Evolutionary conservation across 805 yeast genomes (phyloP).

Genomic region (Schizosaccharomyces cryophilus): DNA sequence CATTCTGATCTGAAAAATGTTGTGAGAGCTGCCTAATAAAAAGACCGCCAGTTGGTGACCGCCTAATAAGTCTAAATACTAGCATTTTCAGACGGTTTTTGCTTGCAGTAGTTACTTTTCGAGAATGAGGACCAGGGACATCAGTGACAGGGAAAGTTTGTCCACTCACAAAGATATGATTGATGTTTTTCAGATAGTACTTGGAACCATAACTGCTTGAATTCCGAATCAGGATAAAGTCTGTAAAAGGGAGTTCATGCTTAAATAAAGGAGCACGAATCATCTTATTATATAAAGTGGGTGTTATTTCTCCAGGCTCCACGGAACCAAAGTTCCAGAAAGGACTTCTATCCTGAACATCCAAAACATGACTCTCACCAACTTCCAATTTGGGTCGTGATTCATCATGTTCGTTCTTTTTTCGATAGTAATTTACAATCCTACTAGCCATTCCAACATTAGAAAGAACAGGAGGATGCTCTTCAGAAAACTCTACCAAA

Average conservation of each 20-base stretch:
- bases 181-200: conserved; percentile 43
- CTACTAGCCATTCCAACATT: conserved; percentile 93
- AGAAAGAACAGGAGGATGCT: conserved; percentile 55
- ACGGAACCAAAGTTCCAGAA: conserved; percentile 97
- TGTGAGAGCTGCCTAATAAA: conserved; percentile 67
- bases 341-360: conserved; percentile 89
- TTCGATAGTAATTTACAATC: conserved; percentile 76
- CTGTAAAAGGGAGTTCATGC: conserved; percentile 58
- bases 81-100: conserved; percentile 83
- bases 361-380: conserved; percentile 88
- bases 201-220: conserved; percentile 43
- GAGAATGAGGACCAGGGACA: conserved; percentile 91
- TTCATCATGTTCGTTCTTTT: conserved; percentile 53
- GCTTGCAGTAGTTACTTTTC: conserved; percentile 81
- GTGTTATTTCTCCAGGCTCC: conserved; percentile 79
- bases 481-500: conserved; percentile 75
- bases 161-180: conserved; percentile 65
- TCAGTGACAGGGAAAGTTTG: conserved; percentile 82
- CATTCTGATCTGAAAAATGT: conserved; percentile 92
- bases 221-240: conserved; percentile 56
- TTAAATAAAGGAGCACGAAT: conserved; percentile 76
- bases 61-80: conserved; percentile 65
- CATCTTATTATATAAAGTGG: conserved; percentile 79
- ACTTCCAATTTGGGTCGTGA: conserved; percentile 66
- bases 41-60: conserved; percentile 45